Percentiles rank a stretch among this genome's conserved stretches.
Conservation (phyloP, 2,329 filamentous ascomycete genomes). For the Phaeophleospora eucalypticola region DNA sequence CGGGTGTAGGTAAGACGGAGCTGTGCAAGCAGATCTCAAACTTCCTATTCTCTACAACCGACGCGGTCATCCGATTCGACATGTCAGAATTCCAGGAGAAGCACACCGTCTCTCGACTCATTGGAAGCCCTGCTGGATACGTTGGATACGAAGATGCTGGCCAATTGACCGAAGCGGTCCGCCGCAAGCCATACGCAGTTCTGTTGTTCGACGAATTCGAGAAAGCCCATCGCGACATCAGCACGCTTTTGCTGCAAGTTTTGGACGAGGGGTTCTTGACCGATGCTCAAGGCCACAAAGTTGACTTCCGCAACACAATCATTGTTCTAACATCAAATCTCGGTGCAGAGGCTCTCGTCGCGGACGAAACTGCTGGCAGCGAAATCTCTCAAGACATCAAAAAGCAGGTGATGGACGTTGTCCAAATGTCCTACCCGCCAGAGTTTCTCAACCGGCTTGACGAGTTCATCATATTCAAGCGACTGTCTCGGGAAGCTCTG, state of each 20-base stretch:
- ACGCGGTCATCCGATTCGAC: constrained; percentile 88
- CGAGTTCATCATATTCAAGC: constrained; percentile 94
- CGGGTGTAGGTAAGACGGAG: constrained; percentile 94
- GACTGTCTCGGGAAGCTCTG: constrained; percentile 71
- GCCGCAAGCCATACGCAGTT: constrained; percentile 91
- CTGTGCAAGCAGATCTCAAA: constrained; percentile 92
- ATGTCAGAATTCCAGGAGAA: constrained; percentile 99
- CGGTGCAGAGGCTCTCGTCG: constrained; percentile 84
- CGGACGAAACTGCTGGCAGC: constrained; percentile 26
- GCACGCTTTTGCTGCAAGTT: constrained; percentile 84
- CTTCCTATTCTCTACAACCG: constrained; percentile 89
- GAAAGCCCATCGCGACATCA: constrained; percentile 94
- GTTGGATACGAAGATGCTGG: constrained; percentile 96
- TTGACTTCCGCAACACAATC: constrained; percentile 94
- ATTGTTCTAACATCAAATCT: constrained; percentile 96
- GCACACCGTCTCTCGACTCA: constrained; percentile 88
- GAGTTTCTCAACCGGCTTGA: constrained; percentile 97
- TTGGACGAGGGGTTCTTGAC: constrained; percentile 95
- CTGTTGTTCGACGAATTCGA: constrained; percentile 96
- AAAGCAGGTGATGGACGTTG: constrained; percentile 81
- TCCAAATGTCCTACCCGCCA: constrained; percentile 69
- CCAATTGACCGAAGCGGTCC: constrained; percentile 90
- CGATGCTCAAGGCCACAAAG: constrained; percentile 90
- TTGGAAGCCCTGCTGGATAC: constrained; percentile 89
- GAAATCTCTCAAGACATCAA: constrained; percentile 67